Conservation (phyloP, 2,329 filamentous ascomycete genomes). For the Nemania bipapillata region DNA sequence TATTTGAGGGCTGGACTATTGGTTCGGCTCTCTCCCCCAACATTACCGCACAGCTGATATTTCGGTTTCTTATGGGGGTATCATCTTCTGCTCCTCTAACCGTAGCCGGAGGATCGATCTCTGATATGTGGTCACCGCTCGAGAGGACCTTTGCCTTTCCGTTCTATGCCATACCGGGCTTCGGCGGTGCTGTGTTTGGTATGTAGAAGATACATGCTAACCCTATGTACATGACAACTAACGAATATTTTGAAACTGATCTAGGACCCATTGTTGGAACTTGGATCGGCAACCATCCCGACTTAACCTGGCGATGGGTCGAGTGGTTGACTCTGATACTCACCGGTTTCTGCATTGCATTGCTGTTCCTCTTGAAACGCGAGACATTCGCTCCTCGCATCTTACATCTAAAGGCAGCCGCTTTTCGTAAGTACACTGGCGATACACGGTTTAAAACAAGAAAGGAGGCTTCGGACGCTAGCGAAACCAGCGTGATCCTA, state of each 20-base stretch:
- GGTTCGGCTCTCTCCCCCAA: conserved; percentile 58
- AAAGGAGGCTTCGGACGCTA: conserved; percentile 42
- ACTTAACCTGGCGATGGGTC: conserved; percentile 49
- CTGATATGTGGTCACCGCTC: conserved; percentile 53
- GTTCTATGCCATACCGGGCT: conserved; percentile 45
- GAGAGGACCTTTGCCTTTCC: conserved; percentile 42
- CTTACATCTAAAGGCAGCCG: conserved; percentile 46
- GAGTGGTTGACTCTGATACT: conserved; percentile 54
- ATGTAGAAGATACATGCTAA: not conserved
- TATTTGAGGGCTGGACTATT: conserved; percentile 60
- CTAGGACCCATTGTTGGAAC: conserved; percentile 48
- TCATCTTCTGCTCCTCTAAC: conserved; percentile 59
- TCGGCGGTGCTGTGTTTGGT: conserved; percentile 45
- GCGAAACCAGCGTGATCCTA: conserved; percentile 40
- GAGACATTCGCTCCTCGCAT: conserved; percentile 50
- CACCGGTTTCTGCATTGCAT: conserved; percentile 36
- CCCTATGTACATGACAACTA: not conserved
- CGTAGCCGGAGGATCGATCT: conserved; percentile 56
- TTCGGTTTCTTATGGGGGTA: conserved; percentile 61
- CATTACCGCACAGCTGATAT: conserved; percentile 57
- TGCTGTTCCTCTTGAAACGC: conserved; percentile 44
- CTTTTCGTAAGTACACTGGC: conserved; percentile 45
- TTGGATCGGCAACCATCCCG: conserved; percentile 38
- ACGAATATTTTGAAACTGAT: not conserved
- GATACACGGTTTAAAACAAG: conserved; percentile 44